Base-by-base conservation (phyloP, 2,329 filamentous ascomycete species). In the Phialemoniopsis sp. region DNA sequence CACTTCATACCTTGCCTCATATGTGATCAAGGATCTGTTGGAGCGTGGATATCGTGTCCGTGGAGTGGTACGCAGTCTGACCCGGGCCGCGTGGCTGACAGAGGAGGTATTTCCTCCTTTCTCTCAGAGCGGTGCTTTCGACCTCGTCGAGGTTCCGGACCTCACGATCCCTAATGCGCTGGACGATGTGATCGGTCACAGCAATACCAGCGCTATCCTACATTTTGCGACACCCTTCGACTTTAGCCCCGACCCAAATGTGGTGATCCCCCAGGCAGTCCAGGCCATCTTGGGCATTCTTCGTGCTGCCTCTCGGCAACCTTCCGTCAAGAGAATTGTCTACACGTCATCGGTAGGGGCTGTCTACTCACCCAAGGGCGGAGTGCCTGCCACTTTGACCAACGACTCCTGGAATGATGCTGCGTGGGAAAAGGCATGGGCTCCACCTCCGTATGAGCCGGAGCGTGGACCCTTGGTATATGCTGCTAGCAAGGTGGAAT, bases 41-140 rank as follows among this genome's bases (percentile, higher is more conserved):
- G 38, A 48, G 1, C 49, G 49, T 0, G 68, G 68, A 6, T 72
- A 65, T 44, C 57, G 55, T 4, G 69, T 74, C 13, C 64, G 67
- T 13, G 70, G 68, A 1, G 68, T 66, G 2, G 62, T 63, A 13
- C 66, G 69, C 1, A 47, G 56, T 33, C 18, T 43, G 0, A 45
- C 51, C 3, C 67, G 62, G 43, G 54, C 49, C 21, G 38, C 52
- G 1, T 41, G 21, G 15, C 35, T 45, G 14, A 33, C 42, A 29
- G 26, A 35, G 2, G 40, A 47, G 1, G 36, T 52, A 1, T 60
- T 62, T 13, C 56, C 58, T 6, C 48, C 57, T 15, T 49, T 54
- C n/a, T 57, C 62, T 37, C 62, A 59, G 1, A 19, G 41, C 1
- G 63, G 55, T 13, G 50, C 46, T 0, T 63, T 70, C 15, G 58